Base-by-base conservation (phyloP, 495 filamentous ascomycete species). In the Eremomyces bilateralis region DNA sequence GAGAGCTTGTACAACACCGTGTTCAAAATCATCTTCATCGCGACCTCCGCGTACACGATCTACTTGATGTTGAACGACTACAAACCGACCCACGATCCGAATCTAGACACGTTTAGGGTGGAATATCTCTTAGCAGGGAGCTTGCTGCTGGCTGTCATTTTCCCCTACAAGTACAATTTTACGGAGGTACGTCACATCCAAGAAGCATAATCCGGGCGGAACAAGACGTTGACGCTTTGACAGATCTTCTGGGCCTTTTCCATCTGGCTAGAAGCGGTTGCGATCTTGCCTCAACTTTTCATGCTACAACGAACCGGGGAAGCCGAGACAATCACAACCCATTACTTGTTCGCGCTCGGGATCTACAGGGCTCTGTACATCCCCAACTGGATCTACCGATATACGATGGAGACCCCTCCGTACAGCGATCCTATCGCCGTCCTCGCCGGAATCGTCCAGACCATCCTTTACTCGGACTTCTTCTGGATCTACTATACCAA, bases 401-500 rank as follows among this genome's bases (percentile, higher is more conserved):
- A 90, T 54, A 61, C 76, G 42, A 59, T 65, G 28, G 81, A 88
- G 52, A 59, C 60, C 20, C 39, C 35, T 4, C 25, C 20, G 3
- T 69, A 74, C 58, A 69, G 74, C 38, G 83, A 94, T 53, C 67
- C 67, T 32, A 83, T 92, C 44, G 73, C 84, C 1, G 72, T 90
- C 29, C 39, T 82, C 24, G 88, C 88, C 5, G 88, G 88, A 6
- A 65, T 93, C 20, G 61, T 93, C 39, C 88, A 97, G 63, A 95
- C 88, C 15, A 54, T 95, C 19, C 63, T 95, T 34, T 97, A 97
- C 58, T 91, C 80, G 35, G 88, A 97, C 58, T 97, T 97, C 61
- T 97, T 97, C 64, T 97, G 80, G 64, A 92, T 97, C 42, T 97
- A 97, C 57, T 97, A 92, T 53, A 92, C 75, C 29, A 92, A 90